These are phyloP conservation scores for Argentina anserina DNA, from an alignment of 306 rosid species.

Conservation along the genomic window DNA sequence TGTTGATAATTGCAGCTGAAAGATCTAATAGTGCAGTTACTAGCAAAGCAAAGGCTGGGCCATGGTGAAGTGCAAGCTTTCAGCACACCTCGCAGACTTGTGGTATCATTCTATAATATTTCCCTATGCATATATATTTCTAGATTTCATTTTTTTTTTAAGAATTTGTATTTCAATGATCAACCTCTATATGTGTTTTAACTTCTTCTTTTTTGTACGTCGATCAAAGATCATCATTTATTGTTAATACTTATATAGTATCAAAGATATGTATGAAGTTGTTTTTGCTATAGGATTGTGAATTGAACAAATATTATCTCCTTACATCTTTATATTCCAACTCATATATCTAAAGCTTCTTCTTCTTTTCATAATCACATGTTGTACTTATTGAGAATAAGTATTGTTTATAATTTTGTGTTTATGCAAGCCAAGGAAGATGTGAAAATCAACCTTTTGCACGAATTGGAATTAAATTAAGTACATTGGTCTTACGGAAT, in stretches of 20 bases:
- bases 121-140: conserved; percentile 3
- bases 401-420: neutral
- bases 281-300: neutral
- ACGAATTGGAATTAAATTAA: neutral
- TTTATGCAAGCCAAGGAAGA: neutral
- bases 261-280: too few relatives aligned
- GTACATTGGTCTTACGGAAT: neutral
- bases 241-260: neutral
- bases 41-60: conserved; percentile 70
- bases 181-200: neutral
- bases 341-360: neutral
- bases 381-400: neutral
- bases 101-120: conserved; percentile 48
- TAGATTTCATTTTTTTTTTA: neutral
- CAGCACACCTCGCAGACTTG: conserved; percentile 81
- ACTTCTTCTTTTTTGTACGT: neutral
- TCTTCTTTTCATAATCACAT: neutral
- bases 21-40: conserved; percentile 50
- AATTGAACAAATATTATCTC: neutral
- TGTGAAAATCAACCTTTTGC: neutral
- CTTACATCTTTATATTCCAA: neutral
- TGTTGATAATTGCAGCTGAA: conserved; percentile 63
- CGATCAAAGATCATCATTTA: neutral
- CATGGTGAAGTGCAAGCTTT: conserved; percentile 70
- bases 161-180: neutral